These are phyloP conservation scores for Coemansia sp. DNA, from an alignment of 192 early-diverging fungal species.

Conservation along the genomic window DNA sequence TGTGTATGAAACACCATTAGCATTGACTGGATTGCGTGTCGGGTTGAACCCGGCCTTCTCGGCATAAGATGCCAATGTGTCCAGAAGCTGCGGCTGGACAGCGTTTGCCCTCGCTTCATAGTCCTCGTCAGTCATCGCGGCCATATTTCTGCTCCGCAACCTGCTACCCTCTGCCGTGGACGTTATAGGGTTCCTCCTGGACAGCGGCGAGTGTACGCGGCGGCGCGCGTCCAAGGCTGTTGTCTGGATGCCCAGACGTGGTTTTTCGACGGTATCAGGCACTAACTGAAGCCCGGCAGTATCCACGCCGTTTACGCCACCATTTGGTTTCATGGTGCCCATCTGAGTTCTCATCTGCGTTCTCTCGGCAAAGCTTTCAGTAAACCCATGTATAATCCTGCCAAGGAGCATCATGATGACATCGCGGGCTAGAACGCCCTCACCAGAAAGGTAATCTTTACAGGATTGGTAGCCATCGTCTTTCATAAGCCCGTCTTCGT, in stretches of 20 bases:
- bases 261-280: background rate
- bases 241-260: background rate
- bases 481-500: conserved; percentile 2
- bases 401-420: background rate
- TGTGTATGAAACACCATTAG: background rate
- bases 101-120: conserved; percentile 32
- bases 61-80: conserved; percentile 25
- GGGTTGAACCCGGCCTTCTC: conserved; percentile 19
- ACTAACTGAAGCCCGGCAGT: background rate
- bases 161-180: conserved; percentile 32
- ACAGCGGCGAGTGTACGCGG: conserved; percentile 19
- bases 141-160: conserved; percentile 26
- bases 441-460: background rate
- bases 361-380: background rate
- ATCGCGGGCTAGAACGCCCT: background rate
- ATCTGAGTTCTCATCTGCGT: background rate
- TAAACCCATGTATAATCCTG: background rate
- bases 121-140: conserved; percentile 30
- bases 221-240: conserved; percentile 16
- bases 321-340: background rate
- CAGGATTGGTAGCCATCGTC: background rate
- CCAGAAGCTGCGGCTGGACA: conserved; percentile 22
- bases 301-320: background rate
- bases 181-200: conserved; percentile 5
- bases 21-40: background rate